Evolutionary conservation across 495 filamentous ascomycete genomes (phyloP).

Genomic region (Penicillium bialowiezense): DNA sequence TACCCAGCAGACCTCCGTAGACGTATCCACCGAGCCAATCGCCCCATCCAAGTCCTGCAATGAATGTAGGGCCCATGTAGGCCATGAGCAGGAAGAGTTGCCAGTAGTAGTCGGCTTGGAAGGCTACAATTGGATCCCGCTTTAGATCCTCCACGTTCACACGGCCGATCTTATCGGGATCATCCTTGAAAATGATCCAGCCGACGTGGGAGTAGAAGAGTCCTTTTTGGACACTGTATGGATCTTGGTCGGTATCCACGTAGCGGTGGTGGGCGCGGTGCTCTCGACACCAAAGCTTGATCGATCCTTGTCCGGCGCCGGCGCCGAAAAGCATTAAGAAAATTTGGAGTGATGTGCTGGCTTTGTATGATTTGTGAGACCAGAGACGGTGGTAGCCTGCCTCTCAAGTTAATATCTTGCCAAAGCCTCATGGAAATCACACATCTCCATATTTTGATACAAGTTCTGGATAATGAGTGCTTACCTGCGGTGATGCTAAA

Average conservation of each 20-base stretch:
- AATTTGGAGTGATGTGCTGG: neutral
- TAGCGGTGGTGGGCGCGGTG: slow-evolving; percentile 11
- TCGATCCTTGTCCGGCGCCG: slow-evolving; percentile 1
- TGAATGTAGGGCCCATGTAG: neutral
- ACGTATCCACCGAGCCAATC: slow-evolving; percentile 15
- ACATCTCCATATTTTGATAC: too few species aligned
- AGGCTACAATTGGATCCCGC: slow-evolving; percentile 7
- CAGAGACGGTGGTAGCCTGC: slow-evolving; percentile 5
- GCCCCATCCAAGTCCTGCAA: slow-evolving; percentile 1
- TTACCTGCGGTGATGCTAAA: neutral
- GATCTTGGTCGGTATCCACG: slow-evolving; percentile 8
- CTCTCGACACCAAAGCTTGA: slow-evolving; percentile 1
- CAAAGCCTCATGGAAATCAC: too few species aligned
- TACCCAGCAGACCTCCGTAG: slow-evolving; percentile 6
- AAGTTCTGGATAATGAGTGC: neutral
- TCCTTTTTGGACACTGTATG: slow-evolving; percentile 7
- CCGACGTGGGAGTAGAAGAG: slow-evolving; percentile 5
- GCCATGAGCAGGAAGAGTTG: neutral
- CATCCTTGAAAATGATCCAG: slow-evolving; percentile 4
- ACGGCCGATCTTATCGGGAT: neutral
- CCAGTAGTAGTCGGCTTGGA: slow-evolving; percentile 7
- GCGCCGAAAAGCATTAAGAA: neutral
- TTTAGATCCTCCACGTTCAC: slow-evolving; percentile 11
- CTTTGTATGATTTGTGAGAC: neutral
- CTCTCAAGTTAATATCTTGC: neutral